These are phyloP conservation scores for Chlamydomonas sphaeroides DNA, from an alignment of 139 green algal genomes.

Conservation along the genomic window DNA sequence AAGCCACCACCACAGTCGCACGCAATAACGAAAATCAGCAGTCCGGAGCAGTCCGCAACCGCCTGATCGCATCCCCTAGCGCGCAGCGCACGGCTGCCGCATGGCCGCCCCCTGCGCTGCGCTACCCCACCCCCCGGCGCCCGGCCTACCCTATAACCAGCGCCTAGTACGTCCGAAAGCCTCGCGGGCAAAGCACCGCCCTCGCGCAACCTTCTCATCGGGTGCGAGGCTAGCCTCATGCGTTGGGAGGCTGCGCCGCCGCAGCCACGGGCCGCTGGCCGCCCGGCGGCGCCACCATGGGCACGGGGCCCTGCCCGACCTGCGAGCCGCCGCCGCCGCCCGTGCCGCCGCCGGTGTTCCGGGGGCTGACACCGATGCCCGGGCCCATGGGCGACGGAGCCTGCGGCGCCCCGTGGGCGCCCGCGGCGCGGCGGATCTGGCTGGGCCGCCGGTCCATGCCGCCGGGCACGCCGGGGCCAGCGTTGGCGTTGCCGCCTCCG, in stretches of 20 bases:
- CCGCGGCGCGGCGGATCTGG: background rate
- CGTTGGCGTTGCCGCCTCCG: background rate
- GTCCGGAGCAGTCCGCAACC: too few relatives aligned
- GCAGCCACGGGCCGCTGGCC: background rate
- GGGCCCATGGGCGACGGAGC: constrained; percentile 31
- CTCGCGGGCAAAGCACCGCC: too few relatives aligned
- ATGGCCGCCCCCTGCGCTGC: too few relatives aligned
- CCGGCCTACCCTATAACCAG: too few relatives aligned
- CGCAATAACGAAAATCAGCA: too few relatives aligned
- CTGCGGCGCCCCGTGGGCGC: constrained; percentile 11
- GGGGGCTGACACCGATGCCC: constrained; percentile 1
- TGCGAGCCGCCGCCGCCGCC: constrained; percentile 1
- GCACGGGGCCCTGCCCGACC: constrained; percentile 12
- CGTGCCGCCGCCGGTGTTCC: background rate
- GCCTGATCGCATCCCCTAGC: too few relatives aligned
- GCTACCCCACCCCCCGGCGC: too few relatives aligned
- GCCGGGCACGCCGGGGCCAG: background rate
- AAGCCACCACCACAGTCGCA: too few relatives aligned
- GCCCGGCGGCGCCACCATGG: background rate
- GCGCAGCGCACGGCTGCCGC: too few relatives aligned
- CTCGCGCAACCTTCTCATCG: too few relatives aligned
- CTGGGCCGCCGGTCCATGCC: constrained; percentile 30
- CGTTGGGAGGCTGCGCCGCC: background rate
- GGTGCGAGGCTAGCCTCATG: too few relatives aligned
- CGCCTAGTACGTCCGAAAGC: too few relatives aligned